Conservation (phyloP, 1,284 basidiomycete genomes). For the Pseudozyma sp. region DNA sequence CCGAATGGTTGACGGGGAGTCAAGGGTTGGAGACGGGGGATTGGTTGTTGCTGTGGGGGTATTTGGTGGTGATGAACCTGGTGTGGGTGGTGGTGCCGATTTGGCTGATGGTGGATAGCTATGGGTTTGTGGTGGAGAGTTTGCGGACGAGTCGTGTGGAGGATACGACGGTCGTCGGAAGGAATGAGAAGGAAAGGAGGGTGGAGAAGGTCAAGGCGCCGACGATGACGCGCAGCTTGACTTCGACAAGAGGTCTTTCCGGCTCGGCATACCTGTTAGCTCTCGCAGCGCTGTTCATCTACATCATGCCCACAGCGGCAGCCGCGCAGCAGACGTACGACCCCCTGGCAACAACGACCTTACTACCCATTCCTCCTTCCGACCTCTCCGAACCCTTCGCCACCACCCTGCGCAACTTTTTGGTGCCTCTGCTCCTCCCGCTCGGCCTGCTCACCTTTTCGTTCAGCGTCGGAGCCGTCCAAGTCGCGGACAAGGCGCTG, state of each 20-base stretch:
- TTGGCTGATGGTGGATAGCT: conserved; percentile 46
- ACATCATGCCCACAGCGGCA: conserved; percentile 24
- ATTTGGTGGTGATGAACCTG: conserved; percentile 46
- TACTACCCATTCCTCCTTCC: not conserved
- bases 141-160: conserved; percentile 3
- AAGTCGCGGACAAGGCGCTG: conserved; percentile 33
- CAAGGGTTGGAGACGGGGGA: conserved; percentile 10
- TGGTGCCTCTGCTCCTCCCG: conserved; percentile 25
- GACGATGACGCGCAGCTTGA: not conserved
- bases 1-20: conserved; percentile 59
- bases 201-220: not conserved
- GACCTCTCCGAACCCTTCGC: conserved; percentile 3
- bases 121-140: conserved; percentile 6
- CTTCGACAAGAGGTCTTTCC: conserved; percentile 13
- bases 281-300: conserved; percentile 17
- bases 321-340: conserved; percentile 4
- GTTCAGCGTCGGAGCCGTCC: conserved; percentile 28
- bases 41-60: conserved; percentile 47
- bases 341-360: not conserved
- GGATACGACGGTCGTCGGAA: conserved; percentile 3
- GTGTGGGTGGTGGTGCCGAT: conserved; percentile 48
- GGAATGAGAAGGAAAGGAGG: not conserved
- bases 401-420: conserved; percentile 4
- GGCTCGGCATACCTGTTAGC: conserved; percentile 30
- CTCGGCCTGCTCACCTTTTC: conserved; percentile 29